Base-by-base conservation (phyloP, 2,329 filamentous ascomycete genomes). In the Alternaria sp. region DNA sequence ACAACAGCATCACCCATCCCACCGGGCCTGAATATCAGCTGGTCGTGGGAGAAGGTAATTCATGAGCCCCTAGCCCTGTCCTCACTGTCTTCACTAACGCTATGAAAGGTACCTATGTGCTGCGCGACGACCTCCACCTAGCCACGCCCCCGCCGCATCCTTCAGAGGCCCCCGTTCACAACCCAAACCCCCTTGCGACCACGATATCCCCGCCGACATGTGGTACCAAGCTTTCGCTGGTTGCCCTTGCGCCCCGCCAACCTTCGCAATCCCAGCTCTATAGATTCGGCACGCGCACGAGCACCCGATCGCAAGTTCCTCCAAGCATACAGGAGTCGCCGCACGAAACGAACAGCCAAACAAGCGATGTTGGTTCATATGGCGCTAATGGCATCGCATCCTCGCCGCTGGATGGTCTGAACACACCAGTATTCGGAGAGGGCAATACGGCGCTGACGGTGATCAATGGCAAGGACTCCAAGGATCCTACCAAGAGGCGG, bases 121-220 rank as follows among this genome's bases (percentile, higher is more conserved):
- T 98, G 43, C 91, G 93, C 77, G 94, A 99, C 80, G 92, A 97
- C 77, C 83, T 99, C 28, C 91, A 93, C 68, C 89, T 99, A 58
- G 94, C 95, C 44, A 97, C 94, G 34, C 95, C 95, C 57, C 94
- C 94, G 64, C 94, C 94, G 14, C 95, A 99, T 80, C 95, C 95
- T 22, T 97, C 94, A 62, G 95, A 99, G 83, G 89, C 92, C 12
- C 94, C 93, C 22, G 82, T 94, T 41, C 81, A 91, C 59, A 97
- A 96, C 74, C 91, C 92, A 44, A 99, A 98, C 74, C 95, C 95
- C 26, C 87, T 99, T 42, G 90, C 93, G 39, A 97, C 94, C 6
- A 91, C 86, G 18, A 90, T 93, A 5, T 88, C 90, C 54, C 92
- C 94, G n/a, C 93, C 92, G 3, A 93, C 90, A 2, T 85, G 88